A percentile compares a stretch with the other conserved stretches of the same genome.
phyloP scores from a whole-genome alignment of 2,329 filamentous ascomycete species.

The Curvularia lunata region DNA sequence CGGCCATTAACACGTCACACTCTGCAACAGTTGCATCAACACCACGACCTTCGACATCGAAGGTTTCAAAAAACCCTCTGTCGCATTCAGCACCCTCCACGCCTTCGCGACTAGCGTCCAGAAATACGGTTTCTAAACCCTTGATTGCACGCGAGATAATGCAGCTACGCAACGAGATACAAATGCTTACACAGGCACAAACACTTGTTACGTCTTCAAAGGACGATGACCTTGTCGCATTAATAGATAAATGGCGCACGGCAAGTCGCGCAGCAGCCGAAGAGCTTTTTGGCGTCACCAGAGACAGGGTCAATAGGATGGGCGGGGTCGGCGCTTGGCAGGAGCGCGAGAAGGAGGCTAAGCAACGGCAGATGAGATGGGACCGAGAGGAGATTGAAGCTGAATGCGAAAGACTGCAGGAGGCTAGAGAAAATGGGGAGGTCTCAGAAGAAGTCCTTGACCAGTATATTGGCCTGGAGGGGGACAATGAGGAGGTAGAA shows the following conservation, averaged over 20 bases:
- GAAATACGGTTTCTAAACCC: constrained; percentile 30
- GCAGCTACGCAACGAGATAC: constrained; percentile 48
- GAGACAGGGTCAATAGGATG: constrained; percentile 67
- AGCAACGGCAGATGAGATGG: constrained; percentile 46
- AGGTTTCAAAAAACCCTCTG: constrained; percentile 21
- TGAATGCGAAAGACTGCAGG: constrained; percentile 54
- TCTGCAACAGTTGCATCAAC: not conserved
- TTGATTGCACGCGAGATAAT: constrained; percentile 42
- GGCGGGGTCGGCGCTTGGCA: constrained; percentile 66
- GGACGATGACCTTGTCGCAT: constrained; percentile 62
- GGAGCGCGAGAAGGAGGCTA: constrained; percentile 44
- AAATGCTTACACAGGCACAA: constrained; percentile 52
- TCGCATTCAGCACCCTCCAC: constrained; percentile 20
- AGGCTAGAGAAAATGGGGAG: constrained; percentile 43
- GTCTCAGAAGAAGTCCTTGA: constrained; percentile 58
- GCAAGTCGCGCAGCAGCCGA: constrained; percentile 70
- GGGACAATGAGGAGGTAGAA: constrained; percentile 49
- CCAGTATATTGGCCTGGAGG: constrained; percentile 50
- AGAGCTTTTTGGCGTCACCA: constrained; percentile 67
- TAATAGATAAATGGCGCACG: constrained; percentile 67
- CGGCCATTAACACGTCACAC: not conserved
- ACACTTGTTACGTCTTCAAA: constrained; percentile 43
- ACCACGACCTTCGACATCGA: constrained; percentile 13
- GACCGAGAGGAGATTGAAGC: constrained; percentile 46
- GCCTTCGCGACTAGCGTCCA: constrained; percentile 17